Evolutionary conservation across 345 rosid genomes (phyloP), one percentile per base, ranked within the genome.

Genomic region (Durio zibethinus): DNA sequence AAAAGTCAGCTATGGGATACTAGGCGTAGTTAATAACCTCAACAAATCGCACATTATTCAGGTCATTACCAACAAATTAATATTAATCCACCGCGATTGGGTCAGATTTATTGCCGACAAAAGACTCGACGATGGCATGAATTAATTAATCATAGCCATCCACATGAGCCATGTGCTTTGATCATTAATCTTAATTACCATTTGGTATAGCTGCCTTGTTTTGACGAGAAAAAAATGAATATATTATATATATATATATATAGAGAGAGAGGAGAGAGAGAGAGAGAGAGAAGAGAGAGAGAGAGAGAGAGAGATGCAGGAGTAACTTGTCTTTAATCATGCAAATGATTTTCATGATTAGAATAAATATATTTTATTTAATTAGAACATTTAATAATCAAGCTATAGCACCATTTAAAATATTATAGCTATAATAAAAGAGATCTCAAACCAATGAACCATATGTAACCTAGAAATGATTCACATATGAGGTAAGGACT

Each of bases 121-220:
- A 31, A n/a, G 2, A 65, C 0, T 50, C 7, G 3, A 67, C 3
- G 0, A 50, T 76, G n/a, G n/a, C n/a, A n/a, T n/a, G n/a, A n/a
- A n/a, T n/a, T n/a, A n/a, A n/a, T n/a, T n/a, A n/a, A n/a, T n/a
- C 8, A 69, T 63, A 23, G 0, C 0, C 1, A 42, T 71, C 29
- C 20, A 40, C 21, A 29, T 33, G 0, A 29, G 0, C 2, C 42
- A 65, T 75, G 7, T 56, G 45, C 36, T 23, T 53, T 42, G 7
- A 74, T 80, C 29, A 84, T 80, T 75, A 12, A 57, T 69, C 5
- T 7, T 14, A 1, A 64, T 72, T 4, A 36, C 16, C 16, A 38
- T 48, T 11, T 11, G 7, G 27, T 64, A 66, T 31, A 18, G 7
- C 1, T 9, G 10, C 60, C 5, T 2, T 15, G 10, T 2, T 50